phyloP scores from a whole-genome alignment of 2,329 filamentous ascomycete species.

The Ascocoryne sarcoides region DNA sequence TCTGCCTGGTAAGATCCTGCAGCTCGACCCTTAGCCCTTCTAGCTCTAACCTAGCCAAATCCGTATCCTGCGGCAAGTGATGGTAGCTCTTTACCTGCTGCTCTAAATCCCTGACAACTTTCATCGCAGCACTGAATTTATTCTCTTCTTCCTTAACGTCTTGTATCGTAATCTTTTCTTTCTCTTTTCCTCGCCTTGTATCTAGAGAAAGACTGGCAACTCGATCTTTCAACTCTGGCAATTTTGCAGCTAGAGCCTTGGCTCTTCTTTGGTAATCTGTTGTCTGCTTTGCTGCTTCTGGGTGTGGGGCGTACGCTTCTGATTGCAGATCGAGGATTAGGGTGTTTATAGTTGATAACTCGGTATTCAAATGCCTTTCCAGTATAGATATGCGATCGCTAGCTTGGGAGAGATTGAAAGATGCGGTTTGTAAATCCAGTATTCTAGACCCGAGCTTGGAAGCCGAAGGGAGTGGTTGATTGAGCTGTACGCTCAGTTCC shows the following conservation, averaged over 20 bases:
- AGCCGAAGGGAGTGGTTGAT: conserved; percentile 34
- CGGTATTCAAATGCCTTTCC: conserved; percentile 44
- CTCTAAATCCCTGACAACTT: conserved; percentile 51
- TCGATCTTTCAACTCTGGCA: conserved; percentile 57
- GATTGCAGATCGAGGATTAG: conserved; percentile 37
- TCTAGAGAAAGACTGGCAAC: conserved; percentile 36
- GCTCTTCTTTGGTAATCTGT: conserved; percentile 63
- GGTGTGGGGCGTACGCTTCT: conserved; percentile 43
- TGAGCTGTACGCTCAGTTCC: conserved; percentile 38
- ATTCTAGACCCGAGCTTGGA: conserved; percentile 43
- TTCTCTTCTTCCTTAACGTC: conserved; percentile 50
- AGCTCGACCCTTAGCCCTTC: conserved; percentile 59
- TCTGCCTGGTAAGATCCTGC: conserved; percentile 46
- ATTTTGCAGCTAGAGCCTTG: conserved; percentile 55
- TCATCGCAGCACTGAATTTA: conserved; percentile 47
- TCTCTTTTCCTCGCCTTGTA: conserved; percentile 8
- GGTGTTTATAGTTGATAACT: conserved; percentile 34
- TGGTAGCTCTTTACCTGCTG: conserved; percentile 56
- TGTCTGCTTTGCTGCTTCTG: conserved; percentile 59
- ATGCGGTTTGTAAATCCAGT: conserved; percentile 45
- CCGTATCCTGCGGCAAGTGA: conserved; percentile 62
- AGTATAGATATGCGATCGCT: conserved; percentile 45
- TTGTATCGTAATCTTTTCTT: conserved; percentile 39
- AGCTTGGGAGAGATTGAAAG: conserved; percentile 46
- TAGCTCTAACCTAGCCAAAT: conserved; percentile 61